Percentiles rank a stretch among this genome's conserved stretches.
These are phyloP conservation scores for Leccinum proliferum DNA, from an alignment of 1,284 basidiomycete genomes.

Conservation along the genomic window DNA sequence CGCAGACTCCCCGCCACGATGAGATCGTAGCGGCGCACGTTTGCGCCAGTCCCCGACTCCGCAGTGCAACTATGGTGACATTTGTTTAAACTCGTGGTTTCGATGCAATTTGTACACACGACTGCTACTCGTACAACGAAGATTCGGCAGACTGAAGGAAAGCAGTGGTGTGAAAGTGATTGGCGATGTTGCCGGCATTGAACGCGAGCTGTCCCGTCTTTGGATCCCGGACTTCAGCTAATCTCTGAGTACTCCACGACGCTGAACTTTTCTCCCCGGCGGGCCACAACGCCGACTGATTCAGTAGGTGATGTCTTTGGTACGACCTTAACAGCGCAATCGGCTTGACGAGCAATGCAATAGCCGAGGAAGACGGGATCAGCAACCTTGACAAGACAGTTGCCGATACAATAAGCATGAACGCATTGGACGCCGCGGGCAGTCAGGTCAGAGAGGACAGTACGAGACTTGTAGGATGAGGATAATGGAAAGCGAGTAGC, in stretches of 20 bases:
- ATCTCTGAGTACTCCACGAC: conserved; percentile 89
- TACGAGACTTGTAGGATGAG: conserved; percentile 50
- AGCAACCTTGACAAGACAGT: conserved; percentile 96
- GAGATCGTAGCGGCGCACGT: no score
- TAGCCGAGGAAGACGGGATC: conserved; percentile 97
- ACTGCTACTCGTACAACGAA: no score
- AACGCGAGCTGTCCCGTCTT: no score
- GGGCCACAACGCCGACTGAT: conserved; percentile 92
- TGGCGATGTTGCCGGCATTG: no score
- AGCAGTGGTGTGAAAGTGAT: no score
- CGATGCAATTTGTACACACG: no score
- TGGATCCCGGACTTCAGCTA: no score
- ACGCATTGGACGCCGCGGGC: conserved; percentile 82
- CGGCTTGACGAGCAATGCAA: conserved; percentile 80
- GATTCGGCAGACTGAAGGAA: no score
- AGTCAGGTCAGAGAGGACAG: conserved; percentile 83
- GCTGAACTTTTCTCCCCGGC: conserved; percentile 75
- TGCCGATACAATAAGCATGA: conserved; percentile 98
- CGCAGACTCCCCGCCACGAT: no score
- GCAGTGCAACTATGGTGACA: no score
- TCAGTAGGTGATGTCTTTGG: conserved; percentile 86
- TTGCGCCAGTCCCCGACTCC: no score
- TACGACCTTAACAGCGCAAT: conserved; percentile 96
- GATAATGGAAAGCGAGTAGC: conserved; percentile 81
- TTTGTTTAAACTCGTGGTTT: no score